These are phyloP conservation scores for Hypoxylon sp. DNA, from an alignment of 2,329 filamentous ascomycete species.

Conservation along the genomic window DNA sequence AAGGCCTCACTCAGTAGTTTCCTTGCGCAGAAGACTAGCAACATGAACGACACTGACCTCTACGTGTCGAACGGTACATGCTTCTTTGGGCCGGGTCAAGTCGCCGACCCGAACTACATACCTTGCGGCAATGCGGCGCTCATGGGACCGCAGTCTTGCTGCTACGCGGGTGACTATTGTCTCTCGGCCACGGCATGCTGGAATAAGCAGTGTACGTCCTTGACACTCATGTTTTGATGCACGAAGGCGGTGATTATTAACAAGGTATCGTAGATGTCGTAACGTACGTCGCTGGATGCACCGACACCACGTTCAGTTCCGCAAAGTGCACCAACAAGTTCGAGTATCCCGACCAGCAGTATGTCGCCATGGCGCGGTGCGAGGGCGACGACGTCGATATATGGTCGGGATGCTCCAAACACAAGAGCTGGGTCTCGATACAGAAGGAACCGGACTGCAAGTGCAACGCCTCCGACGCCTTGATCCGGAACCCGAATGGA, in stretches of 20 bases:
- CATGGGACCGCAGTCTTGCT: conserved; percentile 44
- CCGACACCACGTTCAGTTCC: conserved; percentile 44
- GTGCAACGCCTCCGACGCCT: conserved; percentile 41
- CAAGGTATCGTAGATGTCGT: conserved; percentile 39
- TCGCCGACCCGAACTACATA: conserved; percentile 44
- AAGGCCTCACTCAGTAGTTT: not conserved
- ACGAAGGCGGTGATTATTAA: conserved; percentile 24
- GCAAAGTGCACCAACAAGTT: conserved; percentile 44
- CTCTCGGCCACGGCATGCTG: conserved; percentile 43
- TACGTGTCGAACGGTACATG: conserved; percentile 46
- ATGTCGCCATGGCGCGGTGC: conserved; percentile 46
- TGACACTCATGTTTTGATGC: not conserved
- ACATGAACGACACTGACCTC: conserved; percentile 38
- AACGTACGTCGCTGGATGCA: conserved; percentile 47
- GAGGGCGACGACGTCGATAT: conserved; percentile 45
- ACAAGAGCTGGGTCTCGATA: conserved; percentile 37
- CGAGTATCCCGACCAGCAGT: conserved; percentile 45
- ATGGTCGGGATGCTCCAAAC: conserved; percentile 45
- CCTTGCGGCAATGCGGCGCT: conserved; percentile 45
- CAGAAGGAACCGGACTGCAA: conserved; percentile 45
- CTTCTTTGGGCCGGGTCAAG: conserved; percentile 44
- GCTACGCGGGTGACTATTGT: conserved; percentile 46
- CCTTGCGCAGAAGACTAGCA: not conserved
- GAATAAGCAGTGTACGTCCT: conserved; percentile 44
- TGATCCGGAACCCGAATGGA: conserved; percentile 44